Base-by-base conservation (phyloP, 495 filamentous ascomycete genomes). In the Barbatosphaeria neglecta region DNA sequence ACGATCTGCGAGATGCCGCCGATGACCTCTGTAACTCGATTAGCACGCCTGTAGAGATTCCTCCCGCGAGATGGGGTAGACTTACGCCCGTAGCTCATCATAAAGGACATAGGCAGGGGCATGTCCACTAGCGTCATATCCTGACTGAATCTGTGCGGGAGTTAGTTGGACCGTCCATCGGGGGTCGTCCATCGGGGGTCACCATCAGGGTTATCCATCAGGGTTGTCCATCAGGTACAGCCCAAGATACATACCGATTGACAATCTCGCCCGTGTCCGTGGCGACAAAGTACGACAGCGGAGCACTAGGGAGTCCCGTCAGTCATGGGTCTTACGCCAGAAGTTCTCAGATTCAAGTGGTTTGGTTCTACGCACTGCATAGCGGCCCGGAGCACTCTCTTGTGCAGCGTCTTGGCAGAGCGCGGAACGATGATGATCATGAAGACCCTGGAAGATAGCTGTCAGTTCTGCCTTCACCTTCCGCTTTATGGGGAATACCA, bases 111-210 rank as follows among this genome's bases (percentile, higher is more conserved):
- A 17, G 56, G 53, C 3, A 62, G 48, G 3, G 50, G 16, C 22
- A 43, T 44, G 23, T 62, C 59, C 5, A 62, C 51, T 0, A 61
- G 44, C 4, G 44, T 39, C 49, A 63, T 47, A 35, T 61, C 63
- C 54, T 63, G 60, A 43, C 54, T 57, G 48, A 63, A 62, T 40
- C 59, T 52, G 31, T 37, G 15, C n/a, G 22, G 25, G 41, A 2
- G 18, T 43, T 20, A 41, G 47, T 16, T 40, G 18, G 4, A 37
- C n/a, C 27, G 4, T 18, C 13, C 8, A 2, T 13, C 0, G 9
- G 27, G 2, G 19, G 22, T 11, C 18, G 3, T 17, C 9, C 3
- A 8, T 17, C 6, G 15, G 16, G 10, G 5, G 11, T 13, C 6
- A 48, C n/a, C n/a, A n/a, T n/a, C n/a, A n/a, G n/a, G n/a, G n/a